Percentiles rank a stretch among this genome's conserved stretches.
phyloP scores from a whole-genome alignment of 2,329 filamentous ascomycete species.

The Drechslerella dactyloides region DNA sequence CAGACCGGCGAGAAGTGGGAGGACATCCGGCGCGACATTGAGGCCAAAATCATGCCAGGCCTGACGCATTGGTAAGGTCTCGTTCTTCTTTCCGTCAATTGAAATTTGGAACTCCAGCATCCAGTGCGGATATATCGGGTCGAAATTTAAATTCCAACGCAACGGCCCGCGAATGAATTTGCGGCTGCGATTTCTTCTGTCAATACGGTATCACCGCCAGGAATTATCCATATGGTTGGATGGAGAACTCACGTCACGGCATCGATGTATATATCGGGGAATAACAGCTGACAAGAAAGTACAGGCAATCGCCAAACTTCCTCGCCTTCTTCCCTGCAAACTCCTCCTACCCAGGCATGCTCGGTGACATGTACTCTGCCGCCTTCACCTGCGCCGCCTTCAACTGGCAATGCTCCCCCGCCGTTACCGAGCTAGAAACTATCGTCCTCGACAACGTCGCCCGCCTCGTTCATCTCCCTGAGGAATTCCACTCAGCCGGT shows the following conservation, averaged over 20 bases:
- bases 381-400: constrained; percentile 90
- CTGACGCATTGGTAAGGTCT: constrained; percentile 77
- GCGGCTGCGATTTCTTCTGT: neutral
- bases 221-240: neutral
- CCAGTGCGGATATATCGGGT: constrained; percentile 5
- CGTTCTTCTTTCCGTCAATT: neutral
- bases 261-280: constrained; percentile 8
- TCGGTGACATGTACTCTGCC: constrained; percentile 90
- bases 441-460: constrained; percentile 92
- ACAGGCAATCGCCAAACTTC: constrained; percentile 84
- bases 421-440: constrained; percentile 90
- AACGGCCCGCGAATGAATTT: constrained; percentile 3
- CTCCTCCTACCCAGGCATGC: constrained; percentile 80
- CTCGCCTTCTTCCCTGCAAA: constrained; percentile 93
- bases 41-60: constrained; percentile 84
- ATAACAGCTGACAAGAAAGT: too few relatives aligned
- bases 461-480: constrained; percentile 74
- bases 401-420: constrained; percentile 95
- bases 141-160: constrained; percentile 11
- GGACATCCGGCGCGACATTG: constrained; percentile 81
- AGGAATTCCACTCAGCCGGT: constrained; percentile 74
- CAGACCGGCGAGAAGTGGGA: constrained; percentile 74
- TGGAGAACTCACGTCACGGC: neutral
- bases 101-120: too few relatives aligned
- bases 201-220: neutral